phyloP scores from a whole-genome alignment of 2,329 filamentous ascomycete genomes.

The Hypoxylon sp. region DNA sequence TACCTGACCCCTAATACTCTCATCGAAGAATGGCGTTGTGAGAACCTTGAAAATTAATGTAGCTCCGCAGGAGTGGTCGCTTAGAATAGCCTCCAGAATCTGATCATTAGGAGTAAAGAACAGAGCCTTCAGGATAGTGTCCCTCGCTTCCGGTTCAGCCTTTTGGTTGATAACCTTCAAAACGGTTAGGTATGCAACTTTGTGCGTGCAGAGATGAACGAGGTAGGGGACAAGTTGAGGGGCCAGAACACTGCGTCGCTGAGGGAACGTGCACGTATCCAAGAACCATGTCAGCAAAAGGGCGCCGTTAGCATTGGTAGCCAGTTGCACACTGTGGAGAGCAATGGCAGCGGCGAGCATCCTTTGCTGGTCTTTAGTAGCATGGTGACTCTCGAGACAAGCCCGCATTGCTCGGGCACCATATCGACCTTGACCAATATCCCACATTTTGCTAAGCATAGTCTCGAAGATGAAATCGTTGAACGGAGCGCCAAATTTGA shows the following conservation, averaged over 20 bases:
- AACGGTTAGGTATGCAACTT: conserved; percentile 96
- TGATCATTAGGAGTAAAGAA: conserved; percentile 94
- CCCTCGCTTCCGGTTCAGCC: conserved; percentile 90
- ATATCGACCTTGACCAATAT: conserved; percentile 91
- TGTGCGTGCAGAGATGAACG: conserved; percentile 96
- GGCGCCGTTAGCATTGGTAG: conserved; percentile 95
- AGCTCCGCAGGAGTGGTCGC: conserved; percentile 91
- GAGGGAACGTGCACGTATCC: conserved; percentile 96
- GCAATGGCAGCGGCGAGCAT: conserved; percentile 95
- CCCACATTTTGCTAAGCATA: conserved; percentile 95
- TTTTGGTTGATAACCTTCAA: conserved; percentile 99
- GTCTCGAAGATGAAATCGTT: conserved; percentile 99
- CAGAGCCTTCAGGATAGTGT: conserved; percentile 88
- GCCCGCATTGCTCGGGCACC: conserved; percentile 96
- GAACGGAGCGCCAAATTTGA: conserved; percentile 89
- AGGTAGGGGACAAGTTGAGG: conserved; percentile 93
- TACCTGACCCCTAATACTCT: conserved; percentile 87
- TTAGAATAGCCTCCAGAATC: conserved; percentile 89
- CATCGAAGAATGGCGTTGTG: conserved; percentile 97
- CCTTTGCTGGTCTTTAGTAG: conserved; percentile 94
- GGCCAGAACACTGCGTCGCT: conserved; percentile 90
- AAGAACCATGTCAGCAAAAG: conserved; percentile 97
- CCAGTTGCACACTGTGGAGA: conserved; percentile 95
- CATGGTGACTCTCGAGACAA: conserved; percentile 94
- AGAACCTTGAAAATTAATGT: conserved; percentile 99